A percentile compares a stretch with the other conserved stretches of the same genome.
Conservation (phyloP, 2,329 filamentous ascomycete genomes). For the Xylariomycetidae sp. region DNA sequence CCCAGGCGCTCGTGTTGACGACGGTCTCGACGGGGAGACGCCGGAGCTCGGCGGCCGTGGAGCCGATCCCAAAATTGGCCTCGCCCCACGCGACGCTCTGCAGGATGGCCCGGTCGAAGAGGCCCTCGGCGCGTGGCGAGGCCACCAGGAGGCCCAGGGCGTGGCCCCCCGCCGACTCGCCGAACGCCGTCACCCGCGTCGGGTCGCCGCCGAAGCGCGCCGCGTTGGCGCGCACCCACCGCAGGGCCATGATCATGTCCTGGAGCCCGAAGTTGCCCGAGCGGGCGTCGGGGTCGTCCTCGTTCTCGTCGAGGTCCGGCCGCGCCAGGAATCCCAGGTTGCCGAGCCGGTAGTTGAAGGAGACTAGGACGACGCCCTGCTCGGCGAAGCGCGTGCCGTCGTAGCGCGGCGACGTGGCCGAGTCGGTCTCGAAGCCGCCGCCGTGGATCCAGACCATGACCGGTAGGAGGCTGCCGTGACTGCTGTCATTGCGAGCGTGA, state of each 20-base stretch:
- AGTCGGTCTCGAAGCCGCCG: slow-evolving; percentile 1
- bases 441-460: slow-evolving; percentile 2
- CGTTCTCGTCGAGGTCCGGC: slow-evolving; percentile 1
- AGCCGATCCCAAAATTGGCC: no score
- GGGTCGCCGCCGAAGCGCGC: slow-evolving; percentile 1
- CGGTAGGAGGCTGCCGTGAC: neutral
- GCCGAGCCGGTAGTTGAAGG: slow-evolving; percentile 3
- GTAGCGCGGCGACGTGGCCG: neutral
- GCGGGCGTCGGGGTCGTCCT: neutral
- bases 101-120: slow-evolving; percentile 1
- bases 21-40: neutral
- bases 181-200: neutral
- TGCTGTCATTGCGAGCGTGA: no score
- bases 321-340: slow-evolving; percentile 3
- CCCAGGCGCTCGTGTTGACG: neutral
- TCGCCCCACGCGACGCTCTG: no score
- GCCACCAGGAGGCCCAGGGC: neutral
- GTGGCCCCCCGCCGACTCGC: slow-evolving; percentile 1
- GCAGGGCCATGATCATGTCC: slow-evolving; percentile 1
- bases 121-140: slow-evolving; percentile 1
- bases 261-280: slow-evolving; percentile 3
- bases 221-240: slow-evolving; percentile 1
- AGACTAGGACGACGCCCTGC: slow-evolving; percentile 1
- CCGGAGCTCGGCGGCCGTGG: neutral
- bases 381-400: slow-evolving; percentile 1